Base-by-base conservation (phyloP, 345 rosid genomes). In the Erucastrum elatum region DNA sequence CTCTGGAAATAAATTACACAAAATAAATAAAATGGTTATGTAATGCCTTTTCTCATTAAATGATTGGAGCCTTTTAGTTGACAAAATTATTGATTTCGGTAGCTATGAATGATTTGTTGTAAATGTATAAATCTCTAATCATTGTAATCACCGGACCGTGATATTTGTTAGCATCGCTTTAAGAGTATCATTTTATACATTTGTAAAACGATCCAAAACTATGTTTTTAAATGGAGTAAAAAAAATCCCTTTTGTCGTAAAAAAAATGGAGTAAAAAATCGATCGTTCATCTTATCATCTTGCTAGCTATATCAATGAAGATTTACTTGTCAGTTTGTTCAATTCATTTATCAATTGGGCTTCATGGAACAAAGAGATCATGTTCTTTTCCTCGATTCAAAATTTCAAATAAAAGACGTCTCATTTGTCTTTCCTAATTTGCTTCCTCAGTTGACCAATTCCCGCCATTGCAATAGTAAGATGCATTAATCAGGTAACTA, bases 401-500 rank as follows among this genome's bases (percentile, higher is more conserved):
- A 13, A 21, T 21, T 21, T 21, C 21, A 21, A 21, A 21, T 15
- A n/a, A 8, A 65, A 39, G 35, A 29, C 37, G 59, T 65, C 29
- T 25, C 66, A 15, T 55, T 68, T 74, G 74, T 67, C 70, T 67
- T 72, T 73, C 73, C 73, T n/a, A 3, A 33, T 74, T 63, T 68
- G 75, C 39, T 74, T 74, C 29, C 34, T 53, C 53, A 8, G 58
- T 79, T 79, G 66, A 62, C 66, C 49, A 68, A 27, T 12, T 73
- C 37, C 68, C 55, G 74, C 27, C 63, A 58, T 25, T 66, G 46
- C 67, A n/a, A 71, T 70, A 51, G 11, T 39, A 58, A 11, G 35
- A 66, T 31, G 62, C 4, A 27, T 33, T 37, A 37, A 10, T 21
- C 17, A 49, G 56, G 1, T 13, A 49, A 49, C 16, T 49, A 49